phyloP scores from a whole-genome alignment of 1,284 basidiomycete genomes.

The Ustilago hordei region DNA sequence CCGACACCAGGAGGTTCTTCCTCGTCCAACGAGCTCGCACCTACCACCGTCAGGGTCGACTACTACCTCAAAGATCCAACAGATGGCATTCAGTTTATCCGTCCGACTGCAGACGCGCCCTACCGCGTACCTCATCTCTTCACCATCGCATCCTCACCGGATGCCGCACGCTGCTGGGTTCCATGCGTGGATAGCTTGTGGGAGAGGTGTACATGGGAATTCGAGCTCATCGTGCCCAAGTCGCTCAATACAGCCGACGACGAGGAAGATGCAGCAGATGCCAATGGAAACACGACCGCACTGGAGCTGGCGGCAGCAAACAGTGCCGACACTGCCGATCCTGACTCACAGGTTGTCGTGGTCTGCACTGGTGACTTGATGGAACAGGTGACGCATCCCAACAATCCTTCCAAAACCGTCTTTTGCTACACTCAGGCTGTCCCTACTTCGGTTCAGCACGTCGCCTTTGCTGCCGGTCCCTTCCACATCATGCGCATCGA shows the following conservation, averaged over 20 bases:
- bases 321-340: constrained; percentile 15
- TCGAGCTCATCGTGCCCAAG: constrained; percentile 93
- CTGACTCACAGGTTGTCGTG: constrained; percentile 75
- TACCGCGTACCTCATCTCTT: constrained; percentile 88
- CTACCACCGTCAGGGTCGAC: constrained; percentile 80
- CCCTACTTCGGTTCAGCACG: constrained; percentile 91
- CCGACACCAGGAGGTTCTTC: constrained; percentile 44
- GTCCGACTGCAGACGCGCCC: constrained; percentile 82
- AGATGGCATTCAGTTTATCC: constrained; percentile 87
- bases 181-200: constrained; percentile 94
- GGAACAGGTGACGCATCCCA: constrained; percentile 81
- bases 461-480: constrained; percentile 94
- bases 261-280: constrained; percentile 21
- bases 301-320: constrained; percentile 9
- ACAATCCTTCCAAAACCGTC: constrained; percentile 92
- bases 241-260: constrained; percentile 65
- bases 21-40: constrained; percentile 76
- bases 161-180: constrained; percentile 94
- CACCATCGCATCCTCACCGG: constrained; percentile 87
- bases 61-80: constrained; percentile 84
- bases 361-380: constrained; percentile 86
- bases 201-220: constrained; percentile 98
- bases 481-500: constrained; percentile 72
- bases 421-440: constrained; percentile 91
- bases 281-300: constrained; percentile 12